These are phyloP conservation scores for Amanita pallidorosea DNA, from an alignment of 768 basidiomycete genomes.

Conservation along the genomic window DNA sequence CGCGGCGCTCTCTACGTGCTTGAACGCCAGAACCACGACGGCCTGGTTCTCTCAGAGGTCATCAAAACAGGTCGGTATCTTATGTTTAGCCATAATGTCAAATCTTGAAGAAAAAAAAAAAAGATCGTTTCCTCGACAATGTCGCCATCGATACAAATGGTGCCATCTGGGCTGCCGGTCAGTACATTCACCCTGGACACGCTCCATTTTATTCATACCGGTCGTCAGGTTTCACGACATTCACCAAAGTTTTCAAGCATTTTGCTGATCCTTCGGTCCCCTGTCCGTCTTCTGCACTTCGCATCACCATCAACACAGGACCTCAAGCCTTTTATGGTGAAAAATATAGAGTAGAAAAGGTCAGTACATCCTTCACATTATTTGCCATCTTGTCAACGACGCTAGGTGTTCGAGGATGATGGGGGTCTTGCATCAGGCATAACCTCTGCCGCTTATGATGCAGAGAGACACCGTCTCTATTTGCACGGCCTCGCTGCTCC, in stretches of 20 bases:
- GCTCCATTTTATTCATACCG: not conserved
- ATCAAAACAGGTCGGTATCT: constrained; percentile 37
- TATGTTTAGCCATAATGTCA: no score
- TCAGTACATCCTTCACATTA: constrained; percentile 10
- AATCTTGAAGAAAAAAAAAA: not conserved
- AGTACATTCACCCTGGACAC: constrained; percentile 5
- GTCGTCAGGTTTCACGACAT: constrained; percentile 28
- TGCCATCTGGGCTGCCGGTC: constrained; percentile 53
- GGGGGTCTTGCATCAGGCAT: constrained; percentile 44
- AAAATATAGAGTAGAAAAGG: constrained; percentile 49
- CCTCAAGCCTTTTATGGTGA: constrained; percentile 37
- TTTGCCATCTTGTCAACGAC: constrained; percentile 1
- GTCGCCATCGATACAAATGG: constrained; percentile 48
- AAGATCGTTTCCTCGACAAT: constrained; percentile 52
- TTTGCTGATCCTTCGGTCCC: constrained; percentile 27
- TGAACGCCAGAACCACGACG: constrained; percentile 48
- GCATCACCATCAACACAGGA: constrained; percentile 43
- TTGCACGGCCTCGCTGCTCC: constrained; percentile 33
- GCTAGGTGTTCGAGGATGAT: constrained; percentile 58
- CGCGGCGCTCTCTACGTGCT: constrained; percentile 39
- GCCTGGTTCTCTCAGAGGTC: constrained; percentile 40
- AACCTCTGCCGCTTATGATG: constrained; percentile 49
- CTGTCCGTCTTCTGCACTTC: constrained; percentile 39
- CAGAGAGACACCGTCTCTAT: constrained; percentile 37
- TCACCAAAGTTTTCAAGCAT: constrained; percentile 25